Conservation (phyloP, 345 rosid genomes). For the Jatropha curcas region DNA sequence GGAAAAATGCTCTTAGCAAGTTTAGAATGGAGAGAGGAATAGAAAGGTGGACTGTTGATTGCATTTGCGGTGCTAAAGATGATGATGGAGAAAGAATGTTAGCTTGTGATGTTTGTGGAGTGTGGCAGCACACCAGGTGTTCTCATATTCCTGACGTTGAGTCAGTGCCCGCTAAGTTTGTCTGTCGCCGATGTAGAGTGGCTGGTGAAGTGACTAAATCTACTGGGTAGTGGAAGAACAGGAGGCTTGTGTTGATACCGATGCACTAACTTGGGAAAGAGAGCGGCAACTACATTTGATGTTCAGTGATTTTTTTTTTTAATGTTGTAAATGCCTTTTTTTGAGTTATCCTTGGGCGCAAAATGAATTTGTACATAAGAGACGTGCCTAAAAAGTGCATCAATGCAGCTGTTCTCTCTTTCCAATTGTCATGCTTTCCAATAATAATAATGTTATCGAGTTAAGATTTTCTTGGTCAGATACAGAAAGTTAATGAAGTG, state of each 20-base stretch:
- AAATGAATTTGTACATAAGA: constrained; percentile 27
- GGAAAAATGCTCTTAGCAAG: constrained; percentile 37
- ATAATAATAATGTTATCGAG: not conserved
- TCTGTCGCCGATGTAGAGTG: constrained; percentile 45
- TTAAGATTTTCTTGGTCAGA: not conserved
- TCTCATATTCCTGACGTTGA: constrained; percentile 50
- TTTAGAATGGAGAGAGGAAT: constrained; percentile 67
- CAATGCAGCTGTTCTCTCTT: constrained; percentile 19
- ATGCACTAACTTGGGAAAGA: too few species aligned
- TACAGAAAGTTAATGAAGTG: too few species aligned
- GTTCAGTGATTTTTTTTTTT: constrained; percentile 9
- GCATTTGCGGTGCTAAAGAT: constrained; percentile 68
- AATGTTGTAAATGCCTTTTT: constrained; percentile 20
- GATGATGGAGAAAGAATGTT: constrained; percentile 81
- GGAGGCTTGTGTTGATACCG: constrained; percentile 3
- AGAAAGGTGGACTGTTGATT: constrained; percentile 67
- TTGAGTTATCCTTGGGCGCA: not conserved
- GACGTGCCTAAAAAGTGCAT: constrained; percentile 22
- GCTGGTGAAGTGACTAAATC: not conserved
- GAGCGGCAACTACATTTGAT: constrained; percentile 18
- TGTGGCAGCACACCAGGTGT: constrained; percentile 78
- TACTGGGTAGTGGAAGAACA: constrained; percentile 18
- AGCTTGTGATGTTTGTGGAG: constrained; percentile 67
- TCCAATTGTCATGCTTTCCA: not conserved
- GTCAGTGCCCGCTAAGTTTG: constrained; percentile 53